Evolutionary conservation across 768 basidiomycete species (phyloP).

Genomic region (Suillus ampliporus): DNA sequence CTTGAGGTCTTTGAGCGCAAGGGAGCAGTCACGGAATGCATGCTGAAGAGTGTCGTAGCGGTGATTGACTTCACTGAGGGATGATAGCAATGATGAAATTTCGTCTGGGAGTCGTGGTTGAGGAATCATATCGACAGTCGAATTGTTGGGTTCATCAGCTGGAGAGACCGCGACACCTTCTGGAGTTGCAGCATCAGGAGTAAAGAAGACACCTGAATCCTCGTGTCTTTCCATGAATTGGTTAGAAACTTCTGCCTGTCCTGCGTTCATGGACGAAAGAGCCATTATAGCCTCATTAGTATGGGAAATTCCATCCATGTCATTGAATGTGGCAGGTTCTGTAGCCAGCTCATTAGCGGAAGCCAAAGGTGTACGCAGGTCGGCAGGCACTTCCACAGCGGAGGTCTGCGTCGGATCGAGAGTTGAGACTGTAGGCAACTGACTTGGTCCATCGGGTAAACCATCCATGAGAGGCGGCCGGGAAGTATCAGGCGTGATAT

Average conservation of each 20-base stretch:
- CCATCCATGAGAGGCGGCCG: too few relatives aligned
- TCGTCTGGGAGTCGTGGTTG: conserved; percentile 2
- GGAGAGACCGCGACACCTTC: background rate
- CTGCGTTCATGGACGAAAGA: background rate
- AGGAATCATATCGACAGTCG: background rate
- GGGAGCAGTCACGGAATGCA: conserved; percentile 71
- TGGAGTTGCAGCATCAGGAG: background rate
- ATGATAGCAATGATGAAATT: conserved; percentile 48
- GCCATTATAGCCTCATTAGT: background rate
- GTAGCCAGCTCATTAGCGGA: background rate
- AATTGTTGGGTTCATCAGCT: background rate
- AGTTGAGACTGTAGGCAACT: too few relatives aligned
- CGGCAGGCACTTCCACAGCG: too few relatives aligned
- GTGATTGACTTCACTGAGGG: conserved; percentile 48
- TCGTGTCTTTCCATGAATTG: background rate
- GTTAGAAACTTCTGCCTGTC: background rate
- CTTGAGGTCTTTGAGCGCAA: conserved; percentile 65
- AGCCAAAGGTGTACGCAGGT: background rate
- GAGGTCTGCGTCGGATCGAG: too few relatives aligned
- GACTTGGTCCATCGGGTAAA: too few relatives aligned
- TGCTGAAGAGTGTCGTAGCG: conserved; percentile 68
- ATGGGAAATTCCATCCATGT: background rate
- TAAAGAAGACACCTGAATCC: background rate
- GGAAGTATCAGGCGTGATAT: too few relatives aligned
- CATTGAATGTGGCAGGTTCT: background rate